phyloP scores from a whole-genome alignment of 2,329 filamentous ascomycete species.

The Keithomyces neogunnii region DNA sequence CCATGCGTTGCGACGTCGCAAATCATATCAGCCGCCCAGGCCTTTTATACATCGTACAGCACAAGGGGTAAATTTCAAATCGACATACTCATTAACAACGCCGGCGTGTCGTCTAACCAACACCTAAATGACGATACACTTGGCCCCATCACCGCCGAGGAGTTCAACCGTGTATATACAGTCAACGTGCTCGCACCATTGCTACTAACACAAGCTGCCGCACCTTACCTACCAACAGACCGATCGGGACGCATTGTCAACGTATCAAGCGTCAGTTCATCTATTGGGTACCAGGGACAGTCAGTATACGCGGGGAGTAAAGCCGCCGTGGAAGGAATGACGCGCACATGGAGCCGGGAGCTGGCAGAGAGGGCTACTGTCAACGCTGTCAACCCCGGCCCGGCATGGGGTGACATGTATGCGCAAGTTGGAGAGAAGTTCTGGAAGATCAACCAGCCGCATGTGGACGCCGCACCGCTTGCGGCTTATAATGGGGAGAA shows the following conservation, averaged over 20 bases:
- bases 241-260: conserved; percentile 51
- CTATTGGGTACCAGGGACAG: conserved; percentile 44
- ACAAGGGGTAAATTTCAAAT: conserved; percentile 31
- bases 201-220: conserved; percentile 64
- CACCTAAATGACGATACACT: conserved; percentile 45
- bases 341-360: conserved; percentile 50
- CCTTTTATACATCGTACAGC: conserved; percentile 18
- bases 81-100: conserved; percentile 85
- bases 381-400: conserved; percentile 50
- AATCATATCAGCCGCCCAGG: conserved; percentile 20
- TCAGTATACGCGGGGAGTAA: conserved; percentile 50
- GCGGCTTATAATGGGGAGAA: conserved; percentile 24
- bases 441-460: conserved; percentile 30
- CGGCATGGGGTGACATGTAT: conserved; percentile 47
- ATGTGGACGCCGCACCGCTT: conserved; percentile 26
- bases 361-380: conserved; percentile 44
- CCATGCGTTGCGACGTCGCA: conserved; percentile 16
- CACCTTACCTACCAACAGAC: conserved; percentile 61
- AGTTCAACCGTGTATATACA: conserved; percentile 66
- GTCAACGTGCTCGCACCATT: conserved; percentile 79
- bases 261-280: conserved; percentile 46
- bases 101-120: conserved; percentile 62
- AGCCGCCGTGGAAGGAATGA: conserved; percentile 51
- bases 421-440: conserved; percentile 23
- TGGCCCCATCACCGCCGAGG: conserved; percentile 43